Evolutionary conservation across 179 eudicot genomes (phyloP), one percentile per base, ranked within the genome.

Genomic region (Spergularia azorica): DNA sequence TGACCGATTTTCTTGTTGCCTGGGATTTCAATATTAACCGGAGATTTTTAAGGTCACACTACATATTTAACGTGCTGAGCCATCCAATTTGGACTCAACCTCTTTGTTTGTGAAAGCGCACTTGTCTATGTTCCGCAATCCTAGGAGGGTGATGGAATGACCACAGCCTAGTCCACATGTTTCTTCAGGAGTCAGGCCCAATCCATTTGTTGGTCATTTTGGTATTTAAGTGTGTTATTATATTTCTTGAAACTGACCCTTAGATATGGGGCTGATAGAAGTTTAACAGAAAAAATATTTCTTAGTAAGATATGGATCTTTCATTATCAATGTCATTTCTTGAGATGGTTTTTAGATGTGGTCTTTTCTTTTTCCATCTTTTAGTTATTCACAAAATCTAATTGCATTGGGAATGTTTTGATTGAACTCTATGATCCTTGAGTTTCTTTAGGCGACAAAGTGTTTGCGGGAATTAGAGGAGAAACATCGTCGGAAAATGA

Each of bases 391-490:
- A 51, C 21, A 32, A 50, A 8, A 18, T 5, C n/a, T 73, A 13
- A 70, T 52, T 70, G 73, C 38, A 38, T 39, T 64, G 17, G 38
- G 46, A 64, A 38, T 14, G 10, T 16, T 71, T 38, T 56, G 8
- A 26, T 67, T 62, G 71, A 18, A 43, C 20, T 39, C 46, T 51
- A 20, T 57, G 59, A 65, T 67, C 56, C 43, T 63, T 65, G 54
- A 74, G 26, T 66, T 80, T 77, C 62, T 17, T 50, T 80, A 95
- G 99, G 99, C 97, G 61, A 77, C 83, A 61, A 90, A 81, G 78
- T 86, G 83, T 84, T 83, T 74, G 88, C 79, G 85, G 62, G 94
- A 88, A 79, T 83, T 95, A 54, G 91, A 88, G 82, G 91, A 80
- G 73, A 91, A 91, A 51, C 80, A 79, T 65, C 77, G 74, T 3